Conservation (phyloP, 1,284 basidiomycete species). For the Schizophyllum commune region DNA sequence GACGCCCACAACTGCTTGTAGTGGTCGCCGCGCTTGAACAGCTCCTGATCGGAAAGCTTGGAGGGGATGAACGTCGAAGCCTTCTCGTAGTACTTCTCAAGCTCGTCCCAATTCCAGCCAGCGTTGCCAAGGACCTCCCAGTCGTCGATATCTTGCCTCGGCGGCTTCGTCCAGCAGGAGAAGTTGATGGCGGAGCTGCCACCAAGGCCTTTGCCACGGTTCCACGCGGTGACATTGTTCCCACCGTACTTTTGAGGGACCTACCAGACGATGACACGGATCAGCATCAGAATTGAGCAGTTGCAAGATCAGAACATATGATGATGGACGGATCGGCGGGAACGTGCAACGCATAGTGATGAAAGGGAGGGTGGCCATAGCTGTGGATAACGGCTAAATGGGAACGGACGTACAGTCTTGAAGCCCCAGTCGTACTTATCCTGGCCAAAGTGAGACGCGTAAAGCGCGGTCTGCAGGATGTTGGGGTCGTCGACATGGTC, state of each 20-base stretch:
- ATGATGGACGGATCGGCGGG: background rate
- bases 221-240: background rate
- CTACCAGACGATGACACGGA: background rate
- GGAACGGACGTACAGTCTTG: slow-evolving; percentile 15
- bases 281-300: background rate
- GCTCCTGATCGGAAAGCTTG: background rate
- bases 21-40: background rate
- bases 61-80: slow-evolving; percentile 15
- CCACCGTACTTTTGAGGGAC: background rate
- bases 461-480: slow-evolving; percentile 14
- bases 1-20: background rate
- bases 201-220: slow-evolving; percentile 17
- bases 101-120: slow-evolving; percentile 30
- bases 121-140: slow-evolving; percentile 25
- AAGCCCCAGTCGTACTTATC: slow-evolving; percentile 23
- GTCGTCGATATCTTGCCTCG: slow-evolving; percentile 22
- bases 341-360: background rate
- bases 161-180: slow-evolving; percentile 19
- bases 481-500: slow-evolving; percentile 24
- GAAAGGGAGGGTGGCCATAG: too few relatives aligned
- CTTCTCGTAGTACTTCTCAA: slow-evolving; percentile 19
- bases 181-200: slow-evolving; percentile 19
- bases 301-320: background rate
- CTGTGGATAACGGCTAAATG: too few relatives aligned
- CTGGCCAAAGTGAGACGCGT: slow-evolving; percentile 15